Conservation (phyloP, 495 filamentous ascomycete species). For the Neurospora sp. region DNA sequence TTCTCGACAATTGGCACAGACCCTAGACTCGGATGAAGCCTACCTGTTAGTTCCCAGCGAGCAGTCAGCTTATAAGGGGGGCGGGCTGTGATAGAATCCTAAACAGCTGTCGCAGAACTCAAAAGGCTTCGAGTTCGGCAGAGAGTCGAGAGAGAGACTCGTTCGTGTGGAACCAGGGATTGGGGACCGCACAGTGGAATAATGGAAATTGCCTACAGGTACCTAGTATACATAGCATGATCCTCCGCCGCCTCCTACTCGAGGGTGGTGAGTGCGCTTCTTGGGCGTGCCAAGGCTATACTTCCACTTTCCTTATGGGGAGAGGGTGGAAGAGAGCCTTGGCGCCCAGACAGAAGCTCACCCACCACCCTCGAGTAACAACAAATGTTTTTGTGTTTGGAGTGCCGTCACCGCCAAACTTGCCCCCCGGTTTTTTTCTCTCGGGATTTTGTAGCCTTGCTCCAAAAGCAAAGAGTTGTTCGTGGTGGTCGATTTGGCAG, state of each 20-base stretch:
- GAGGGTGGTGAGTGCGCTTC: no score
- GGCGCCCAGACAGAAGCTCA: no score
- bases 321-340: no score
- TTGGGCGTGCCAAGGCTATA: no score
- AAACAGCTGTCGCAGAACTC: neutral
- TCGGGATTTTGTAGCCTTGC: neutral
- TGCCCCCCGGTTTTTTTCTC: neutral
- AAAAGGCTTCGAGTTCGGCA: neutral
- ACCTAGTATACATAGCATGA: neutral
- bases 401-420: neutral
- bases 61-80: neutral
- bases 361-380: neutral
- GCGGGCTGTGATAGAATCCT: neutral
- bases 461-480: neutral
- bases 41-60: neutral
- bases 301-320: no score
- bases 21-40: neutral
- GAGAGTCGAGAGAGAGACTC: neutral
- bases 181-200: neutral
- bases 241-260: neutral
- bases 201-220: neutral
- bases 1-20: neutral
- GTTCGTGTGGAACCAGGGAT: neutral
- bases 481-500: neutral
- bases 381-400: neutral